Conservation (phyloP, 2,329 filamentous ascomycete genomes). For the Shiraia bambusicola region DNA sequence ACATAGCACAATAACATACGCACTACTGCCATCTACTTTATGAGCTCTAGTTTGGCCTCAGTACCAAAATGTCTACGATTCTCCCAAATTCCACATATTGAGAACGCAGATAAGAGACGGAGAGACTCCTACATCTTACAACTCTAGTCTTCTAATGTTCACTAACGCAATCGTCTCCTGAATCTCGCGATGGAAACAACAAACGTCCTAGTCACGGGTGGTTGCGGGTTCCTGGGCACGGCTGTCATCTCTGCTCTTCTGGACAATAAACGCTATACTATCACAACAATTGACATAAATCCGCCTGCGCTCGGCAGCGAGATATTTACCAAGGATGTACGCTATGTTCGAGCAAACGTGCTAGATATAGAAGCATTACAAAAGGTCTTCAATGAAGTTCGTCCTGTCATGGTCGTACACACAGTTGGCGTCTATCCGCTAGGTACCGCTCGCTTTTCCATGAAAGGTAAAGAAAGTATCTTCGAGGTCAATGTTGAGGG, state of each 20-base stretch:
- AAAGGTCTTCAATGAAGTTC: slow-evolving; percentile 59
- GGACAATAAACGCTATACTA: slow-evolving; percentile 37
- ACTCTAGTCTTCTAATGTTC: not conserved
- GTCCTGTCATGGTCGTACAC: slow-evolving; percentile 85
- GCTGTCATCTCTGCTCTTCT: slow-evolving; percentile 45
- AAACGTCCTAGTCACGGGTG: slow-evolving; percentile 50
- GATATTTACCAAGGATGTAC: slow-evolving; percentile 26
- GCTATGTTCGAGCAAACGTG: slow-evolving; percentile 46
- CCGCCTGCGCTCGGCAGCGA: slow-evolving; percentile 35
- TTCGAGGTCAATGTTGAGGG: slow-evolving; percentile 86
- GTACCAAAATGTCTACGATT: no score
- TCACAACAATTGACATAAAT: slow-evolving; percentile 47
- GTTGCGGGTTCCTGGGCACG: slow-evolving; percentile 50
- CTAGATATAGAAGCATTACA: slow-evolving; percentile 37
- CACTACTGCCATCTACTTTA: no score
- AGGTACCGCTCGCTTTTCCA: slow-evolving; percentile 44
- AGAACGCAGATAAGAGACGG: slow-evolving; percentile 10
- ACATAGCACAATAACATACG: not conserved
- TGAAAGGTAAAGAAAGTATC: slow-evolving; percentile 55
- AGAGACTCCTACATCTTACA: slow-evolving; percentile 6
- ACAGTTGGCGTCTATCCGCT: slow-evolving; percentile 63
- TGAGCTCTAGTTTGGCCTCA: no score
- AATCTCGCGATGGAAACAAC: slow-evolving; percentile 24
- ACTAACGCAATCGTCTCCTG: not conserved
- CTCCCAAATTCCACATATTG: no score